Base-by-base conservation (phyloP, 2,329 filamentous ascomycete genomes). In the Sclerotiophoma versabilis region DNA sequence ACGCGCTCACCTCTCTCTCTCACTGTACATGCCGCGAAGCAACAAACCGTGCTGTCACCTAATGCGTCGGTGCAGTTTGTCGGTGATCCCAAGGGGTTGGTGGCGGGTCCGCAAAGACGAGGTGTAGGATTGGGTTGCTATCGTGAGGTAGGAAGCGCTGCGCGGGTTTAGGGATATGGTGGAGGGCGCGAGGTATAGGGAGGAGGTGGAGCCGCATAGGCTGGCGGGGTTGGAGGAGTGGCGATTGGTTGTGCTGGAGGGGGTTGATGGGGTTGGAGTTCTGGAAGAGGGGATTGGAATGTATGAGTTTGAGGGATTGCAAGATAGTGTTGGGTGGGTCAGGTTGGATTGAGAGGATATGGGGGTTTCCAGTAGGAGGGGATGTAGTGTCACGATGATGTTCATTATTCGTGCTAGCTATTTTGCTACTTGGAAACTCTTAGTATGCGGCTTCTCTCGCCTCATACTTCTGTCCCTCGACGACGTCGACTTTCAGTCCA, bases 381-480 rank as follows among this genome's bases (percentile, higher is more conserved):
- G 17, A 14, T 8, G 9, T 19, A 2, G 6, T 25, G 14, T 25
- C 20, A 20, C 29, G 19, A 30, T 30, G 15, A 14, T 7, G 6
- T 49, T 49, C 30, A 43, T 43, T 36, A 37, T 36, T 43, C 38
- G n/a, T 37, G 10, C 26, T n/a, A 33, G 14, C 9, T 14, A 20
- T 12, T 8, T 8, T 6, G 11, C 14, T 17, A 8, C 15, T 22
- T 1, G 3, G 4, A 12, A 4, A 26, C 6, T 9, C n/a, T 41
- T 66, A 87, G 61, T 87, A 87, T 5, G 81, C 81, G 0, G 77
- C 80, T 25, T 69, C 60, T n/a, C 85, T 78, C 25, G 66, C 63
- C 32, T 66, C 64, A 66, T 81, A 87, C 30, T 62, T 71, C 1
- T 80, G 75, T 11, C 80, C 81, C 0, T 77, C 69, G 1, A 82